Evolutionary conservation across 169 alveolate genomes (phyloP), one percentile per base, ranked within the genome.

Genomic region (Plasmodium gallinaceum): DNA sequence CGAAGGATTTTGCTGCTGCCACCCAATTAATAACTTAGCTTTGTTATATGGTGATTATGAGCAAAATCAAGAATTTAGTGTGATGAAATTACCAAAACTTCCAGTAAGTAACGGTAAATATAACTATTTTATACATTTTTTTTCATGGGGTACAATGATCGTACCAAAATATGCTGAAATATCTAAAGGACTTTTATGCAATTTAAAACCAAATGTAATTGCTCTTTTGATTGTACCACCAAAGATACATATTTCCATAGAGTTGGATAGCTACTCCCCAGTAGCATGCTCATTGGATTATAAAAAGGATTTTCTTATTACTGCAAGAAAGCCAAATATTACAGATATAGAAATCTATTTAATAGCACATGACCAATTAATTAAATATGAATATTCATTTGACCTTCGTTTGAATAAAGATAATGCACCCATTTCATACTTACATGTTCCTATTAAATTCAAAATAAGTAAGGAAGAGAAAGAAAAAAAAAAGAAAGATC

Each of bases 1-100:
- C 60, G 94, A 78, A 22, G 95, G 95, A 32, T 93, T 93, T 60
- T 78, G 91, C 2, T 74, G 94, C 42, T 85, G 93, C n/a, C 94
- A 93, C 60, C 95, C 95, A 60, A 39, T 83, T 10, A 70, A 90
- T 51, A 69, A 75, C 60, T 70, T 88, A 73, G 95, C 93, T n/a
- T 71, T 88, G 39, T 88, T 92, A 51, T 93, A 93, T 83, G 95
- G 95, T n/a, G 61, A 46, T 18, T 76, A 76, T 64, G 88, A 66
- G 42, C 88, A 76, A 64, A 66, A 76, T 37, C 88, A 76, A 76
- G 88, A 46, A 62, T 76, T 43, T 6, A 45, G 20, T 16, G 64
- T 64, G 16, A 76, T 76, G 88, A 71, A 51, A 20, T 88, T 93
- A 37, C 95, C 95, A 24, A 78, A 65, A 57, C 57, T 90, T 42